These are phyloP conservation scores for Sutorius eximius DNA, from an alignment of 1,284 basidiomycete genomes.

Conservation along the genomic window DNA sequence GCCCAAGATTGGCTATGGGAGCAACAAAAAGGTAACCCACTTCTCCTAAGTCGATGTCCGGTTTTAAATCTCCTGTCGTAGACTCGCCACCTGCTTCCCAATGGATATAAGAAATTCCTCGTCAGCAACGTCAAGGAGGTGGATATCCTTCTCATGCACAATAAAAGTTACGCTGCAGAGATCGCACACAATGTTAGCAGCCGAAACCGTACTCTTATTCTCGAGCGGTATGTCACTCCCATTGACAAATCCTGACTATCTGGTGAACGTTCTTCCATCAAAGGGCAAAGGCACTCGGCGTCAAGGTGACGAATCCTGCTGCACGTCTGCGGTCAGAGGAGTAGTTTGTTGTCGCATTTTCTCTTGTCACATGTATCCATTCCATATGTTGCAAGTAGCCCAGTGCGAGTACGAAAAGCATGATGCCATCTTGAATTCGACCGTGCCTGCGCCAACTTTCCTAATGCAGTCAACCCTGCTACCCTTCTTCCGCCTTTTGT, in stretches of 20 bases:
- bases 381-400: slow-evolving; percentile 40
- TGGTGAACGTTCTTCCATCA: slow-evolving; percentile 8
- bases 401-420: slow-evolving; percentile 38
- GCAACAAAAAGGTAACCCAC: slow-evolving; percentile 67
- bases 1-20: slow-evolving; percentile 93
- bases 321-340: slow-evolving; percentile 98
- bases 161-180: slow-evolving; percentile 94
- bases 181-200: slow-evolving; percentile 97
- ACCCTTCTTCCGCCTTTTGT: slow-evolving; percentile 17
- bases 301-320: slow-evolving; percentile 95
- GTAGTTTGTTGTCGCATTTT: slow-evolving; percentile 33
- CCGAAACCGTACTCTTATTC: slow-evolving; percentile 92
- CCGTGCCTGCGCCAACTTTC: slow-evolving; percentile 10
- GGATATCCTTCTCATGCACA: slow-evolving; percentile 96
- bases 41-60: neutral
- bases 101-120: slow-evolving; percentile 91
- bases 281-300: slow-evolving; percentile 85
- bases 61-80: slow-evolving; percentile 24
- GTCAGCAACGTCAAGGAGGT: slow-evolving; percentile 91
- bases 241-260: neutral
- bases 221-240: slow-evolving; percentile 68
- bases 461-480: slow-evolving; percentile 27
- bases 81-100: slow-evolving; percentile 94
- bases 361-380: slow-evolving; percentile 40
- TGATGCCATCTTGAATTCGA: neutral